Conservation (phyloP, 371 early-diverging fungal species). For the Mortierella sp. region DNA sequence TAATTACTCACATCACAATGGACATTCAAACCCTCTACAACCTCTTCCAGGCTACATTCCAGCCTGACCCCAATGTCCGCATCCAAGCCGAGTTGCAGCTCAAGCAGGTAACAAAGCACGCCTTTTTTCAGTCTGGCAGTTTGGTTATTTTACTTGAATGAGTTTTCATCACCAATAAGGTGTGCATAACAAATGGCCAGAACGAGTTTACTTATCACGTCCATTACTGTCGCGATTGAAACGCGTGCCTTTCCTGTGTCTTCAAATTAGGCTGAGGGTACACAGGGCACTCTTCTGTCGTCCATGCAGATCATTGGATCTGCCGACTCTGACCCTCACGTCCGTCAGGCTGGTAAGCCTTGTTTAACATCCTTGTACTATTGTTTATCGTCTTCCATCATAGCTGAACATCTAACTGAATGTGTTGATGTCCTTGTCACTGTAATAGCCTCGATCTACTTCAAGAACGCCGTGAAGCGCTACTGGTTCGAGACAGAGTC, state of each 20-base stretch:
- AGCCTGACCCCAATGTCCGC: conserved; percentile 81
- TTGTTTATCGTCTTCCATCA: not conserved
- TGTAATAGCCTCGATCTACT: conserved; percentile 86
- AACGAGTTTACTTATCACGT: not conserved
- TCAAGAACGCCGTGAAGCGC: conserved; percentile 88
- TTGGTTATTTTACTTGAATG: not conserved
- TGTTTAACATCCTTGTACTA: not conserved
- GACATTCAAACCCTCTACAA: conserved; percentile 57
- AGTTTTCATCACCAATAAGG: not conserved
- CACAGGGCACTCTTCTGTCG: conserved; percentile 73
- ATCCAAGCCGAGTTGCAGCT: conserved; percentile 79
- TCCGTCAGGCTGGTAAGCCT: conserved; percentile 83
- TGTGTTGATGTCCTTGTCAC: not conserved
- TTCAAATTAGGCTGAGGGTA: conserved; percentile 65
- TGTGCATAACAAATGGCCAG: not conserved
- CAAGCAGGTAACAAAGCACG: conserved; percentile 48
- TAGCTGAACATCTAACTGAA: not conserved
- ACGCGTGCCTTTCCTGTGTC: conserved; percentile 6
- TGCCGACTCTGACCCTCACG: conserved; percentile 68
- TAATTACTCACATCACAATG: conserved; percentile 22
- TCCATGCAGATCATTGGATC: conserved; percentile 79
- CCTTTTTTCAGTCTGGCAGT: not conserved
- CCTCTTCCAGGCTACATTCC: conserved; percentile 81
- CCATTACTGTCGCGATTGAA: not conserved
- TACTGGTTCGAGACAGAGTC: conserved; percentile 75